Evolutionary conservation across 768 basidiomycete genomes (phyloP), one percentile per base, ranked within the genome.

Genomic region (Lentinula raphanica): DNA sequence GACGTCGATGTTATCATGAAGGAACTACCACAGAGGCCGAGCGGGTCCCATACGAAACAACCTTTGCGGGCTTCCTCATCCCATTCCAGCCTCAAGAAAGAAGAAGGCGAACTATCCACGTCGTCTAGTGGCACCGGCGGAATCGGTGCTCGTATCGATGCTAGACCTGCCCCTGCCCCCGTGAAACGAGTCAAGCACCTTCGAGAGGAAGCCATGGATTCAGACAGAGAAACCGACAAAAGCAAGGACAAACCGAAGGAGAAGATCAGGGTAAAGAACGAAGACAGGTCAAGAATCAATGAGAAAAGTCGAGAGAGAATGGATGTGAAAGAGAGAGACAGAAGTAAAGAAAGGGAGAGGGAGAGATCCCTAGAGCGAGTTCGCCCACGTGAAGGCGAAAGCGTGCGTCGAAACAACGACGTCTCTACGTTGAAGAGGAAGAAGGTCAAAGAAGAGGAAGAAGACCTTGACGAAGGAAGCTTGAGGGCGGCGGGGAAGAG

Each of bases 361-460:
- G 38, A 66, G 27, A 62, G 56, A 9, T 38, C 42, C 15, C 58
- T 71, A n/a, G 36, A 59, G 42, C 53, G 53, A 42, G 53, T 8
- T n/a, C 23, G 38, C 19, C 38, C 31, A 21, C 32, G 25, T 13
- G 51, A 53, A 15, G 23, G 36, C 12, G 51, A 53, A 23, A 11
- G 36, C 15, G 5, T 5, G 23, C 51, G 51, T 25, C 54, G 54
- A 21, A 23, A 56, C 3, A 32, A 42, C 35, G 56, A 57, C 15
- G 35, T 23, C 17, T 45, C 56, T 19, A 8, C 56, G 1, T 28
- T 49, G 12, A 82, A 81, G 63, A 76, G 80, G 27, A 82, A 77
- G 63, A 71, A 72, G 46, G 59, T 58, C 1, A 42, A 49, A 8
- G 67, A 57, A n/a, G 56, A 57, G 45, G 46, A 64, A n/a, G 74